Evolutionary conservation across 1,139 yeast species (phyloP).

Genomic region (Hansenula sp.): DNA sequence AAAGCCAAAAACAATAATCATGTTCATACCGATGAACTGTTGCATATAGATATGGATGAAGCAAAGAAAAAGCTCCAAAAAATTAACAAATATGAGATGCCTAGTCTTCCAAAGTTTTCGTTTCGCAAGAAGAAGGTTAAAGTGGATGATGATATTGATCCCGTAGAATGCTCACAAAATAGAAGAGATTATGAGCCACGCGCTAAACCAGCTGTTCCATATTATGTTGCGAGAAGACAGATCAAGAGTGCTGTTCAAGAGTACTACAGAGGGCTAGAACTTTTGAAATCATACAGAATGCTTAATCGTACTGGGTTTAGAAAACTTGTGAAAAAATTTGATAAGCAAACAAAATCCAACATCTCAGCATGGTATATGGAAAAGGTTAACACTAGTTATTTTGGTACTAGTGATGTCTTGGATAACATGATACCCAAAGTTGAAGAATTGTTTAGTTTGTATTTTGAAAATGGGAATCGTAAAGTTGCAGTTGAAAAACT

Average conservation of each 20-base stretch:
- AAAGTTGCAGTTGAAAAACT: conserved; percentile 73
- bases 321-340: conserved; percentile 85
- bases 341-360: conserved; percentile 57
- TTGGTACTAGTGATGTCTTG: conserved; percentile 59
- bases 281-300: conserved; percentile 70
- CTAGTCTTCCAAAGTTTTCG: conserved; percentile 49
- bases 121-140: conserved; percentile 29
- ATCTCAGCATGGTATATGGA: conserved; percentile 55
- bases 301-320: conserved; percentile 85
- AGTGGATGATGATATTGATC: conserved; percentile 19
- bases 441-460: conserved; percentile 64
- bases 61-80: conserved; percentile 10
- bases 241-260: conserved; percentile 76
- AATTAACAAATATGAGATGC: conserved; percentile 40
- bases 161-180: conserved; percentile 11
- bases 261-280: conserved; percentile 72
- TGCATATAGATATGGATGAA: conserved; percentile 14
- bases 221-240: conserved; percentile 67
- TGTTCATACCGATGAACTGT: conserved; percentile 9
- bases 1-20: conserved; percentile 7
- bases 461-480: conserved; percentile 69
- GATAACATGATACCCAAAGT: conserved; percentile 59
- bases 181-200: conserved; percentile 31
- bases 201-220: conserved; percentile 43
- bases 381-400: conserved; percentile 49